Percentiles rank a stretch among this genome's conserved stretches.
phyloP scores from a whole-genome alignment of 257 asterid species.

The Solanum chiquidenum region DNA sequence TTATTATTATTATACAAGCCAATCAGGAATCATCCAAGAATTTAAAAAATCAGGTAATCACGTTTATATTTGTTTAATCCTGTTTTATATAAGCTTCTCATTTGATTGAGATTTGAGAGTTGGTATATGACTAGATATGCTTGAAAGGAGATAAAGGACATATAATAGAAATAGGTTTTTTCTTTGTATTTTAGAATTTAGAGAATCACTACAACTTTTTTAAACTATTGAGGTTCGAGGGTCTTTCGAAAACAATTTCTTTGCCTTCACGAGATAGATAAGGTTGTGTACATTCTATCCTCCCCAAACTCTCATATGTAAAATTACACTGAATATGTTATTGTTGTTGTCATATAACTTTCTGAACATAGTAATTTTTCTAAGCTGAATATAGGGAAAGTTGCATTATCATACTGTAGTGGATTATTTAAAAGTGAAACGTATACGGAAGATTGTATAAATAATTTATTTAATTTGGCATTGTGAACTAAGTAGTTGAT shows the following conservation, averaged over 20 bases:
- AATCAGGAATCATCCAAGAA: not conserved
- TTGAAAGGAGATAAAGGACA: not conserved
- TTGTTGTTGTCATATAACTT: not conserved
- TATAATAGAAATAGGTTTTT: not conserved
- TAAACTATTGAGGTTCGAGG: not conserved
- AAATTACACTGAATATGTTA: not conserved
- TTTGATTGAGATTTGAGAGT: not conserved
- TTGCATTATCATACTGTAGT: not conserved
- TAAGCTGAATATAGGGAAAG: not conserved
- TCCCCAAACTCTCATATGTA: fast-evolving
- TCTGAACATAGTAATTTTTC: not conserved
- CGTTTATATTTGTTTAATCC: not conserved
- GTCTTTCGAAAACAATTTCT: fast-evolving
- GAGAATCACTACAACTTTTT: not conserved
- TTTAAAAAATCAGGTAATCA: not conserved
- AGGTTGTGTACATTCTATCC: fast-evolving
- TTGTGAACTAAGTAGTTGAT: not conserved
- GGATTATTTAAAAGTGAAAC: not conserved
- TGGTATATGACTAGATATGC: not conserved
- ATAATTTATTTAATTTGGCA: not conserved
- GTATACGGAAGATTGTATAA: not conserved
- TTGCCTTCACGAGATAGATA: not conserved
- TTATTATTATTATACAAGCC: not conserved
- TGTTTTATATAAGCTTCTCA: not conserved
- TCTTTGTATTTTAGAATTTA: not conserved